Evolutionary conservation across 345 rosid species (phyloP), one percentile per base, ranked within the genome.

Genomic region (Acer saccharum): DNA sequence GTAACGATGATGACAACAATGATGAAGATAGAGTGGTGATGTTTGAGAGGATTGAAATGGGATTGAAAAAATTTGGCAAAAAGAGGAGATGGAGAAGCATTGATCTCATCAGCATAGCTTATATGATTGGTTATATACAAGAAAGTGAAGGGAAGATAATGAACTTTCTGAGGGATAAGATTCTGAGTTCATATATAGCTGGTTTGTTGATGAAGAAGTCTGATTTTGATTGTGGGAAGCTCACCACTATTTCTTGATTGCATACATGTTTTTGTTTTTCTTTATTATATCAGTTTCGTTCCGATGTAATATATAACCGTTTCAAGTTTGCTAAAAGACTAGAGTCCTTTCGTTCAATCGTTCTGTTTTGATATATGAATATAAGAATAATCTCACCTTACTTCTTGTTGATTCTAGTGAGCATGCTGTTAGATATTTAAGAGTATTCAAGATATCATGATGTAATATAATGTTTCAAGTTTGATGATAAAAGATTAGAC

Each of bases 51-150:
- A 83, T 89, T 46, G 86, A 83, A 70, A 54, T 76, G 54, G 87
- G 85, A 11, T 72, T 90, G 87, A 79, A 82, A 3, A 87, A 83
- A 48, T 86, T 83, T 44, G 88, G 86, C 41, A 39, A 78, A 39
- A 86, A 83, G 75, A 88, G 95, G 81, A 89, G 87, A 84, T 89
- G 95, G 95, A 88, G 95, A 83, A 86, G 90, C 80, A 55, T 89
- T 69, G 90, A 86, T 73, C 87, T 91, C 13, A 86, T 91, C 60
- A 79, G 75, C 1, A 85, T 88, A 13, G 71, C 89, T 48, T 87
- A 81, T 77, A 4, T 80, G 41, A 87, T 88, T 73, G 93, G 95
- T 13, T 81, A 9, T n/a, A 75, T 91, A 20, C 91, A 87, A 73
- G 84, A 88, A 79, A 73, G 87, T 80, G 69, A 71, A 66, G 81